phyloP scores from a whole-genome alignment of 495 filamentous ascomycete genomes.

The Immersiella caudata region DNA sequence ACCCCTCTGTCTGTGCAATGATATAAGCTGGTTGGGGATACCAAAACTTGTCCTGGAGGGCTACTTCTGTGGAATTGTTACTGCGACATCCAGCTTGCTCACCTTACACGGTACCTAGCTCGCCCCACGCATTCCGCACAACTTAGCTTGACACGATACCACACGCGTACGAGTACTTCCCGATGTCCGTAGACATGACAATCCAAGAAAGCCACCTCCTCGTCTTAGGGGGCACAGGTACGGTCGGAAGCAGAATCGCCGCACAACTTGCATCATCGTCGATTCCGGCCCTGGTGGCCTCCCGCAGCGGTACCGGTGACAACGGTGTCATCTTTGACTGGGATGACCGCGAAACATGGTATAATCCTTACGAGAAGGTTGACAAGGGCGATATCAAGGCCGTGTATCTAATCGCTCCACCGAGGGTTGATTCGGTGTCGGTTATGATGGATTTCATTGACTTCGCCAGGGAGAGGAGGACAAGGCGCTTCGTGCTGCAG shows the following conservation, averaged over 20 bases:
- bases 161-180: too few relatives aligned
- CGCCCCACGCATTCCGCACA: too few relatives aligned
- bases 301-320: constrained; percentile 35
- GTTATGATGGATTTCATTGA: constrained; percentile 44
- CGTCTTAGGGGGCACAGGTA: constrained; percentile 54
- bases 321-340: constrained; percentile 51
- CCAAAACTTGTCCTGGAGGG: not conserved
- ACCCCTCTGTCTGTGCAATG: not conserved
- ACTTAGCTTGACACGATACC: not conserved
- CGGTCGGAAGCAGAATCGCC: constrained; percentile 47
- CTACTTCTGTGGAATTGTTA: not conserved
- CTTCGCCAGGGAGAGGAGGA: constrained; percentile 42
- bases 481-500: constrained; percentile 49
- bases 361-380: constrained; percentile 32
- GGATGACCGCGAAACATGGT: constrained; percentile 46
- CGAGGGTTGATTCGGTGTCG: constrained; percentile 27
- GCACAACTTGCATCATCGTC: constrained; percentile 36
- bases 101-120: not conserved
- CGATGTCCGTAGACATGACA: not conserved
- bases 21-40: not conserved
- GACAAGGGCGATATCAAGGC: constrained; percentile 19
- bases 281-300: constrained; percentile 44
- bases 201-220: constrained; percentile 35
- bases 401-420: constrained; percentile 46
- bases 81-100: not conserved